A percentile compares a stretch with the other conserved stretches of the same genome.
phyloP scores from a whole-genome alignment of 768 basidiomycete species.

The Amanita polypyramis region DNA sequence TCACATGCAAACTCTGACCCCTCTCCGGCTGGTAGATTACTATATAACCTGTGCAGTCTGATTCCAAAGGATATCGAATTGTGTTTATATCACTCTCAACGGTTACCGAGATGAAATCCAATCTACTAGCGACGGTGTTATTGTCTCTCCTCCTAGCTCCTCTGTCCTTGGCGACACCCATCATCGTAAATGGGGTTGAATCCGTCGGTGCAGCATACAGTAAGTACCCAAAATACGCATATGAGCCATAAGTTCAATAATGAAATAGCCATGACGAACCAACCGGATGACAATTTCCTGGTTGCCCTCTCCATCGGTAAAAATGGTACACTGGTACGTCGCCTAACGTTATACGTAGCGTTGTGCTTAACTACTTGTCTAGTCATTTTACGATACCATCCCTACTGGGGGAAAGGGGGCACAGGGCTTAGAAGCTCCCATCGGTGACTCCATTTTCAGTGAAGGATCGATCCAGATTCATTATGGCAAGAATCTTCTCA shows the following conservation, averaged over 20 bases:
- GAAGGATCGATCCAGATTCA: constrained; percentile 32
- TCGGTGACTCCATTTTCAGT: constrained; percentile 29
- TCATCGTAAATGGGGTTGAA: neutral
- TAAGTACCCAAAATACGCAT: constrained; percentile 8
- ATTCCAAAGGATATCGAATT: too few species aligned
- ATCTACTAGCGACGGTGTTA: neutral
- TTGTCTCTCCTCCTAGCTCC: neutral
- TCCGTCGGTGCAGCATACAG: constrained; percentile 22
- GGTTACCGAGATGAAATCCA: constrained; percentile 3
- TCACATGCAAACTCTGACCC: too few species aligned
- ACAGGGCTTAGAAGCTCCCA: constrained; percentile 21
- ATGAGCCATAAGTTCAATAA: neutral
- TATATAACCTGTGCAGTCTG: too few species aligned
- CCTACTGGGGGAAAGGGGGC: constrained; percentile 23
- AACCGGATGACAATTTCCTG: constrained; percentile 27
- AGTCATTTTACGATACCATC: constrained; percentile 19
- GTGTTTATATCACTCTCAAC: too few species aligned
- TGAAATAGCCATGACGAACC: constrained; percentile 38
- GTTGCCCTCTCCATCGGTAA: neutral
- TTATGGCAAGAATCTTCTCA: constrained; percentile 19
- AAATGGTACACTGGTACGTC: constrained; percentile 6
- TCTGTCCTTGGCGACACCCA: neutral
- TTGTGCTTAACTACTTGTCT: neutral
- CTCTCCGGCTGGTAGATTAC: too few species aligned
- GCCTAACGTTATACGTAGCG: neutral